Conservation (phyloP, 1,139 yeast genomes). For the Ogataea hybrid region DNA sequence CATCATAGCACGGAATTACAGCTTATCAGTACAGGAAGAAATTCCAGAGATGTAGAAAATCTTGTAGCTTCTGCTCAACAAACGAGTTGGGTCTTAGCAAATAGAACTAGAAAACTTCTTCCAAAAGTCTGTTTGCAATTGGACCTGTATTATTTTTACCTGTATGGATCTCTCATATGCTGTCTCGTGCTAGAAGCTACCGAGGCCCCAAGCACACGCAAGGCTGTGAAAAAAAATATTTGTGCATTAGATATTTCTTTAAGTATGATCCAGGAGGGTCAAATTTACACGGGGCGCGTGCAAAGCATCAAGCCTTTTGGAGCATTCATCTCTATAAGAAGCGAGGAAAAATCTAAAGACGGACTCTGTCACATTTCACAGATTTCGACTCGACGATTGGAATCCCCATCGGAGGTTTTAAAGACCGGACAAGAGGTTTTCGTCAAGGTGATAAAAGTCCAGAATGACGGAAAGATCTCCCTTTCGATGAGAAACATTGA, state of each 20-base stretch:
- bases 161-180: no score
- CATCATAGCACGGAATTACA: no score
- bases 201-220: no score
- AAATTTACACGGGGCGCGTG: slow-evolving; percentile 59
- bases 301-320: slow-evolving; percentile 67
- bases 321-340: slow-evolving; percentile 60
- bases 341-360: slow-evolving; percentile 34
- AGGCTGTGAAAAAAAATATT: no score
- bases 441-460: slow-evolving; percentile 48
- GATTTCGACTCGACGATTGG: slow-evolving; percentile 48
- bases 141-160: no score
- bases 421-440: slow-evolving; percentile 58
- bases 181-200: no score
- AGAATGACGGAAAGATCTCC: slow-evolving; percentile 48
- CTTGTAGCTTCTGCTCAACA: no score
- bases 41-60: no score
- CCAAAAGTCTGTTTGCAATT: no score
- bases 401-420: slow-evolving; percentile 59
- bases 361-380: slow-evolving; percentile 83
- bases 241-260: neutral
- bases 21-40: no score
- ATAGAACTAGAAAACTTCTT: no score
- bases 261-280: slow-evolving; percentile 11
- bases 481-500: slow-evolving; percentile 75
- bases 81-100: no score